Evolutionary conservation across 768 basidiomycete species (phyloP).

Genomic region (Phallus indusiatus): DNA sequence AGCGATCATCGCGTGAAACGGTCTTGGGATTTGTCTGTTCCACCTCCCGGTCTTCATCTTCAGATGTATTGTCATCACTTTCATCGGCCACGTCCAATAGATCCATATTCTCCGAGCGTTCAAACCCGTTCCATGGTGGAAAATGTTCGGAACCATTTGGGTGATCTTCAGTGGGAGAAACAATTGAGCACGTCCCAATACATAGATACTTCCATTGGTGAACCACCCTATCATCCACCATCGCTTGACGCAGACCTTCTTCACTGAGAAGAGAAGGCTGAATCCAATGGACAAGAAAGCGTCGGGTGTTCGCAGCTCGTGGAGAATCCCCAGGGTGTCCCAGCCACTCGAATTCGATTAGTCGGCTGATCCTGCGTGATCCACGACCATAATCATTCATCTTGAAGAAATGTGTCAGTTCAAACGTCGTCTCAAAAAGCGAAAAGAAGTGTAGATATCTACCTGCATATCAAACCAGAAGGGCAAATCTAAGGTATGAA

Average conservation of each 20-base stretch:
- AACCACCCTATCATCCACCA: background rate
- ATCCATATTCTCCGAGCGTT: background rate
- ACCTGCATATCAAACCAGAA: slow-evolving; percentile 2
- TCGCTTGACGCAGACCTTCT: background rate
- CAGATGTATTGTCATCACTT: too few species aligned
- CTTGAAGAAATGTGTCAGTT: background rate
- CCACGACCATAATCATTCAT: background rate
- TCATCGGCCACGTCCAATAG: too few species aligned
- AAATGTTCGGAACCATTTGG: background rate
- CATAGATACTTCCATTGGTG: background rate
- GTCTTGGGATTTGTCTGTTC: too few species aligned
- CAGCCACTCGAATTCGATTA: background rate
- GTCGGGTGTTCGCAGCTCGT: background rate
- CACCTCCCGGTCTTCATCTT: too few species aligned
- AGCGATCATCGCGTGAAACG: too few species aligned
- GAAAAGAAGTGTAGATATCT: background rate
- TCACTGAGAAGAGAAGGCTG: background rate
- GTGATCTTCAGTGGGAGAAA: too few species aligned
- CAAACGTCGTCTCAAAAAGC: background rate
- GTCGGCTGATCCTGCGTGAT: background rate
- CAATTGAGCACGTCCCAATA: background rate
- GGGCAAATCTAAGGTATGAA: background rate
- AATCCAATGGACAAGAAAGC: background rate
- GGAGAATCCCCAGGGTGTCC: slow-evolving; percentile 1
- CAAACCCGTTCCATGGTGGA: background rate